phyloP scores from a whole-genome alignment of 805 yeast genomes.

The Yarrowia porcina region DNA sequence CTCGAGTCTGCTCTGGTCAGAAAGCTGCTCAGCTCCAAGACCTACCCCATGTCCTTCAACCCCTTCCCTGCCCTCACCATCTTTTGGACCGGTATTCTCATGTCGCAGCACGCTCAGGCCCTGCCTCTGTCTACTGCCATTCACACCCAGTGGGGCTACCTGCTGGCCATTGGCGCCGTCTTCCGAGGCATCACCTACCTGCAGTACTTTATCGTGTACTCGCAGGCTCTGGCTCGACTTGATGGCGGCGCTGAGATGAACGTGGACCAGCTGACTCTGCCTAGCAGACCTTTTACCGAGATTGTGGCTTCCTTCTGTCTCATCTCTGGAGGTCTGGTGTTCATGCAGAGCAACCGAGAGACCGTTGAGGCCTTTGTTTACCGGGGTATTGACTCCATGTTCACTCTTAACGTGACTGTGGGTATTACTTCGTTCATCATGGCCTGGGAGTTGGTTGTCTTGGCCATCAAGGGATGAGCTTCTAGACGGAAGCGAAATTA shows the following conservation, averaged over 20 bases:
- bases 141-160: slow-evolving; percentile 90
- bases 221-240: slow-evolving; percentile 30
- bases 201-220: slow-evolving; percentile 44
- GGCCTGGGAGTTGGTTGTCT: slow-evolving; percentile 81
- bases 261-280: slow-evolving; percentile 35
- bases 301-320: slow-evolving; percentile 73
- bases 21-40: slow-evolving; percentile 29
- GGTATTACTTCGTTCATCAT: slow-evolving; percentile 74
- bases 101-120: slow-evolving; percentile 93
- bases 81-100: slow-evolving; percentile 92
- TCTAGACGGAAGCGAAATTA: slow-evolving; percentile 12
- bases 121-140: slow-evolving; percentile 70
- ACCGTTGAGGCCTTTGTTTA: slow-evolving; percentile 76
- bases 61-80: slow-evolving; percentile 93
- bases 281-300: slow-evolving; percentile 83
- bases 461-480: slow-evolving; percentile 43
- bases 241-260: slow-evolving; percentile 14
- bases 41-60: slow-evolving; percentile 64
- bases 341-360: slow-evolving; percentile 89
- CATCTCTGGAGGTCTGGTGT: slow-evolving; percentile 83
- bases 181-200: slow-evolving; percentile 68
- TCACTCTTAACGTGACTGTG: slow-evolving; percentile 80
- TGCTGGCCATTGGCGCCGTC: slow-evolving; percentile 77
- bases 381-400: slow-evolving; percentile 83
- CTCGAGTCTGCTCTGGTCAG: slow-evolving; percentile 53